phyloP scores from a whole-genome alignment of 2,329 filamentous ascomycete species.

The Pseudopithomyces maydicus region DNA sequence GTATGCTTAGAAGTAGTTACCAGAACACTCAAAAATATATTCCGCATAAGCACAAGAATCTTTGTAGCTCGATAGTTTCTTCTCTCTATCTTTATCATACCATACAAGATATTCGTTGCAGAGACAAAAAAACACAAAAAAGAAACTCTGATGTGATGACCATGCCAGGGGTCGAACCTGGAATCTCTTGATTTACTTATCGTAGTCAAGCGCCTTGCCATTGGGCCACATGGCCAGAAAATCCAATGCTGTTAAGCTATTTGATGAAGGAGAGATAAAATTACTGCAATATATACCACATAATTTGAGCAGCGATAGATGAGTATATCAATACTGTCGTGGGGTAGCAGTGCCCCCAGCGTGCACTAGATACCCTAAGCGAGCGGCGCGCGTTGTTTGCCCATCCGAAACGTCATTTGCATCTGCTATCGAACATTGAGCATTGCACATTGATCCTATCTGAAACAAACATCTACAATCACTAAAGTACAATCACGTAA shows the following conservation, averaged over 20 bases:
- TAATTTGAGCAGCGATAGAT: not conserved
- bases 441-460: no score
- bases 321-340: not conserved
- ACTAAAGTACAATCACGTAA: not conserved
- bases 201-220: constrained; percentile 60
- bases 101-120: no score
- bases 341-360: not conserved
- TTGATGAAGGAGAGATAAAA: not conserved
- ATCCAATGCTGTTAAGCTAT: not conserved
- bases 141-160: not conserved
- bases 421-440: not conserved
- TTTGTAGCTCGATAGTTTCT: no score
- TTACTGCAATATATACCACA: not conserved
- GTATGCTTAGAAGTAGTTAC: no score
- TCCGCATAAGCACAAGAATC: no score
- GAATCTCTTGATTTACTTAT: constrained; percentile 20
- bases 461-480: not conserved
- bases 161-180: constrained; percentile 7
- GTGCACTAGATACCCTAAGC: not conserved
- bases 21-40: no score
- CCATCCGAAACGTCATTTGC: no score
- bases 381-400: not conserved
- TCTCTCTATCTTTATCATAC: no score
- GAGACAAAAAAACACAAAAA: not conserved
- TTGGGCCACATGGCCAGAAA: constrained; percentile 49